Base-by-base conservation (phyloP, 495 filamentous ascomycete genomes). In the Xylaria palmicola region DNA sequence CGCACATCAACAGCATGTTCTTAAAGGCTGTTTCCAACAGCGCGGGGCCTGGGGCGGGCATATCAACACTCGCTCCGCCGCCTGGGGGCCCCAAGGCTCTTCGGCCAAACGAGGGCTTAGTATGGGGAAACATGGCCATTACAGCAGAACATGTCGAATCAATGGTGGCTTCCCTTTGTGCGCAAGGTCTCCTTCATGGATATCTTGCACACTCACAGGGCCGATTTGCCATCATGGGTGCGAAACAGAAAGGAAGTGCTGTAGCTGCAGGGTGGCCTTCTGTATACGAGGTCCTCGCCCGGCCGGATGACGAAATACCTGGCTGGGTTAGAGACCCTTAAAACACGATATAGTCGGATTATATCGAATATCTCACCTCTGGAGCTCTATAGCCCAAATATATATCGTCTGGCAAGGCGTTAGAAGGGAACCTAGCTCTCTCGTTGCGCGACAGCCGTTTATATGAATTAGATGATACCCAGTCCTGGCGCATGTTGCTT, bases 181-280 rank as follows among this genome's bases (percentile, higher is more conserved):
- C 88, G 27, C 91, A 96, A 71, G 89, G 88, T 7, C 77, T 97
- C n/a, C 80, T 97, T 51, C 86, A 87, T 57, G 94, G 94, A 5
- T 98, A 93, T 64, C 81, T 97, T 22, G 90, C 90, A 10, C 90
- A 94, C 65, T 77, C 81, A 32, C 86, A 86, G 64, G 81, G 79
- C 27, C 85, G 86, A 19, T 95, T 96, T 62, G 92, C 91, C 4
- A 88, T 97, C 36, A 83, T 89, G 27, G 93, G 94, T 6, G 85
- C 90, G 15, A 90, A 89, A 67, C 74, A 81, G 51, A 84, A 76
- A 45, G 76, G 79, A n/a, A 78, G 77, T 30, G 71, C 79, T 4
- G 71, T 76, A 7, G 58, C 62, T 17, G 79, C 79, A 1, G 79
- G 79, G 0, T 81, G 79, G 79, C 79, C 79, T 9, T 34, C 37